Base-by-base conservation (phyloP, 2,329 filamentous ascomycete genomes). In the Hypoxylon sp. region DNA sequence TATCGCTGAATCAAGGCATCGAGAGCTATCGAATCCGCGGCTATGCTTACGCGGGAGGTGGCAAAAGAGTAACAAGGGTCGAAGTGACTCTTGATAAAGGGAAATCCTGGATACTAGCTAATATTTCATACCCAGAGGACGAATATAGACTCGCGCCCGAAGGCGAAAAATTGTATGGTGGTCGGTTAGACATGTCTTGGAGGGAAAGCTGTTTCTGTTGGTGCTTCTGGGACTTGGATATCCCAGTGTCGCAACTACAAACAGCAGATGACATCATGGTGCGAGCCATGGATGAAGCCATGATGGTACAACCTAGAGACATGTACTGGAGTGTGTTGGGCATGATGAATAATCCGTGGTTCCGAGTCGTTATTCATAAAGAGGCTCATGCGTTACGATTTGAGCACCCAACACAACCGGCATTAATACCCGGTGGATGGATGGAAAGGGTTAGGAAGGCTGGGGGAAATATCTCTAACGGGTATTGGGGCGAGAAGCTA, bases 261-360 rank as follows among this genome's bases (percentile, higher is more conserved):
- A 81, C 81, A 2, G 87, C 92, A 0, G 87, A 89, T 47, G 93
- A 94, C 74, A 88, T 98, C 39, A 86, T 97, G 75, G 90, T 97
- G 4, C 87, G 94, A 48, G 91, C 91, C 3, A 97, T 97, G 94
- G 94, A 98, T 73, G 94, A 97, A 71, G 88, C 91, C 60, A 91
- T 97, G 88, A 93, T 92, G 79, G 84, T 93, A 0, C 94, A 97
- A 78, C 94, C 94, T 3, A 87, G 93, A 68, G 94, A 98, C 75
- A 96, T 97, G 93, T 97, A 97, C 81, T 98, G 94, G 94, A 94
- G 90, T 67, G 94, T 97, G 1, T 82, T 97, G 42, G 94, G 94
- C 0, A 98, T 98, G 94, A 97, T 98, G 94, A 97, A 97, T 81
- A 97, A 97, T 74, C 92, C 93, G 0, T 98, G 94, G 94, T 98